Evolutionary conservation across 2,329 filamentous ascomycete genomes (phyloP).

Genomic region (Simplicillium aogashimaense): DNA sequence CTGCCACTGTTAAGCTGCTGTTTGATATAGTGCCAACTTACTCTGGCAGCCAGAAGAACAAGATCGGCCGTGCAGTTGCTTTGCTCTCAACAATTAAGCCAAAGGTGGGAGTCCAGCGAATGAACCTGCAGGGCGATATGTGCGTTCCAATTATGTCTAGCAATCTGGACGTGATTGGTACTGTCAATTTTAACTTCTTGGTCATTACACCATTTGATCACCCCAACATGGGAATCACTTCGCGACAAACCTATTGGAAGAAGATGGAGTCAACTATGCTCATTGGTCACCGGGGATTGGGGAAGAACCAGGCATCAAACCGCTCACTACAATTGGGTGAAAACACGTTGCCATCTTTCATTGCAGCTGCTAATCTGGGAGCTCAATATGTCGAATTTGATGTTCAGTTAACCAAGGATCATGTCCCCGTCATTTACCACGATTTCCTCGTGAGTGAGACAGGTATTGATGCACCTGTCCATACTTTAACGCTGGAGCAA

Average conservation of each 20-base stretch:
- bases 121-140: conserved; percentile 84
- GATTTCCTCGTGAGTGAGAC: conserved; percentile 98
- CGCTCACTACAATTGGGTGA: conserved; percentile 89
- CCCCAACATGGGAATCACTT: conserved; percentile 85
- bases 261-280: conserved; percentile 82
- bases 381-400: conserved; percentile 71
- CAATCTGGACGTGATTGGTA: conserved; percentile 81
- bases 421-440: conserved; percentile 96
- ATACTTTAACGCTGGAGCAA: conserved; percentile 89
- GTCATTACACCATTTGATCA: conserved; percentile 92
- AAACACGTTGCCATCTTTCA: conserved; percentile 93
- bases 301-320: conserved; percentile 79
- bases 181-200: conserved; percentile 93
- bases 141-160: conserved; percentile 84
- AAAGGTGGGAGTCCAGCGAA: conserved; percentile 73
- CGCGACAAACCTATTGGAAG: conserved; percentile 93
- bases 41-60: conserved; percentile 76
- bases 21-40: conserved; percentile 97
- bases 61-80: conserved; percentile 83
- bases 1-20: conserved; percentile 72
- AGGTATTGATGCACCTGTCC: conserved; percentile 91
- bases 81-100: conserved; percentile 80
- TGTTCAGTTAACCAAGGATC: conserved; percentile 97
- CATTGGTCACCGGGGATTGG: conserved; percentile 63
- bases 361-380: conserved; percentile 87